A percentile compares a stretch with the other conserved stretches of the same genome.
Evolutionary conservation across 192 early-diverging fungal genomes (phyloP).

Genomic region (Mortierella antarctica): DNA sequence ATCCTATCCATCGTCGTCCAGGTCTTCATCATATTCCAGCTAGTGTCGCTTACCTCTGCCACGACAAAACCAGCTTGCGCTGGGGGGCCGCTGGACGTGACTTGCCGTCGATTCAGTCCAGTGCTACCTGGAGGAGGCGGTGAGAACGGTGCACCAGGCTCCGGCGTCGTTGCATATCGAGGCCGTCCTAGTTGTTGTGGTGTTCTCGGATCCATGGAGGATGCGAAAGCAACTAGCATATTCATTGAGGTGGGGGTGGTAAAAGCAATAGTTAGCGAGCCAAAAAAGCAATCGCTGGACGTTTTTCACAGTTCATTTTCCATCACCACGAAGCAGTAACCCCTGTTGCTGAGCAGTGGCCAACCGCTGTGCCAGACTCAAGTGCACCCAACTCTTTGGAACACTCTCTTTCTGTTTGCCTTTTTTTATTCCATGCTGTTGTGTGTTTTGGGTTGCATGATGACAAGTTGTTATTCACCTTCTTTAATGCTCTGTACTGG

Average conservation of each 20-base stretch:
- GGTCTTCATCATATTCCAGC: neutral
- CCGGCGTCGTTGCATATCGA: conserved; percentile 16
- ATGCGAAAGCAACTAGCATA: neutral
- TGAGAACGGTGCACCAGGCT: conserved; percentile 11
- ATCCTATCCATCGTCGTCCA: no score
- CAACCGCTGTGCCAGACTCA: no score
- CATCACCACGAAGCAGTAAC: no score
- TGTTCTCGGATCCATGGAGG: conserved; percentile 4
- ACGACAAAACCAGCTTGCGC: conserved; percentile 13
- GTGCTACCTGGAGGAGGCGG: neutral
- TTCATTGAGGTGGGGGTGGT: neutral
- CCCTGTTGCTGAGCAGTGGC: no score
- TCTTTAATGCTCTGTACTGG: conserved; percentile 38
- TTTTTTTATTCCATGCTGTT: conserved; percentile 6
- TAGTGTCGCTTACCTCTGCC: conserved; percentile 12
- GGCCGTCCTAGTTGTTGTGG: conserved; percentile 7
- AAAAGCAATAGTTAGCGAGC: no score
- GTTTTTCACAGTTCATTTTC: no score
- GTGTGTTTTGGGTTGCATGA: neutral
- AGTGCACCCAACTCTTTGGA: neutral
- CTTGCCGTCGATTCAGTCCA: neutral
- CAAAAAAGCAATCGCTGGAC: no score
- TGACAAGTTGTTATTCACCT: conserved; percentile 27
- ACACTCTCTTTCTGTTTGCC: neutral
- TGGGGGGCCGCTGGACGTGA: neutral